Evolutionary conservation across 2,329 filamentous ascomycete genomes (phyloP).

Genomic region (Domatiomyces catenatus): DNA sequence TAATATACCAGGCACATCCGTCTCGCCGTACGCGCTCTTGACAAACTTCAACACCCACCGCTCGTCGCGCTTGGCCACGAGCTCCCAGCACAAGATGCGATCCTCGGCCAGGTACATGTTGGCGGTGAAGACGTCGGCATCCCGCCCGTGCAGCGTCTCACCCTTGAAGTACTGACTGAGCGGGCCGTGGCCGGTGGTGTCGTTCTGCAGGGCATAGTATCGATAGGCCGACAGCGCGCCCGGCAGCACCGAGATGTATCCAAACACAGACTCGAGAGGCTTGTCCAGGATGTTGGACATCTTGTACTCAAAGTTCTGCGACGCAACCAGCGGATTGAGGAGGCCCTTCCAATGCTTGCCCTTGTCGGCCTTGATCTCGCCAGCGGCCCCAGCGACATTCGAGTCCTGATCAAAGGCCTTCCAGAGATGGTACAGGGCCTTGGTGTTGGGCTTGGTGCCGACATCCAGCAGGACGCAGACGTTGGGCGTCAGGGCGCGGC

Average conservation of each 20-base stretch:
- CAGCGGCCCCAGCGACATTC: conserved; percentile 89
- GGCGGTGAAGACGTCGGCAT: conserved; percentile 92
- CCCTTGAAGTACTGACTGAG: conserved; percentile 99
- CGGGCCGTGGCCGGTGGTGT: conserved; percentile 85
- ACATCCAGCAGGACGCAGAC: conserved; percentile 95
- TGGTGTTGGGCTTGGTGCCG: conserved; percentile 76
- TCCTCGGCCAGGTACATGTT: conserved; percentile 99
- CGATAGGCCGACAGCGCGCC: conserved; percentile 91
- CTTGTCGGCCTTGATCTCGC: conserved; percentile 95
- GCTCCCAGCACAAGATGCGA: conserved; percentile 94
- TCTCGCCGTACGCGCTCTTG: conserved; percentile 90
- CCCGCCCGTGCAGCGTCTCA: conserved; percentile 86
- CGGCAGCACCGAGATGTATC: conserved; percentile 92
- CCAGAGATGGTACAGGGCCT: conserved; percentile 94
- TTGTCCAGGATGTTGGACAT: conserved; percentile 99
- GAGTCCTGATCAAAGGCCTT: conserved; percentile 98
- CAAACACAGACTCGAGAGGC: conserved; percentile 89
- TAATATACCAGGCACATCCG: conserved; percentile 92
- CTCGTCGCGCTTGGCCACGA: conserved; percentile 87
- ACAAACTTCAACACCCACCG: conserved; percentile 98
- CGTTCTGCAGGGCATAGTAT: conserved; percentile 91
- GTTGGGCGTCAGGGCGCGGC: conserved; percentile 79
- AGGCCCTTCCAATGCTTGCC: conserved; percentile 69
- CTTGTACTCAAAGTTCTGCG: conserved; percentile 99
- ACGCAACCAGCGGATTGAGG: conserved; percentile 85